Evolutionary conservation across 2,329 filamentous ascomycete genomes (phyloP).

Genomic region (Acrocalymma vagum): DNA sequence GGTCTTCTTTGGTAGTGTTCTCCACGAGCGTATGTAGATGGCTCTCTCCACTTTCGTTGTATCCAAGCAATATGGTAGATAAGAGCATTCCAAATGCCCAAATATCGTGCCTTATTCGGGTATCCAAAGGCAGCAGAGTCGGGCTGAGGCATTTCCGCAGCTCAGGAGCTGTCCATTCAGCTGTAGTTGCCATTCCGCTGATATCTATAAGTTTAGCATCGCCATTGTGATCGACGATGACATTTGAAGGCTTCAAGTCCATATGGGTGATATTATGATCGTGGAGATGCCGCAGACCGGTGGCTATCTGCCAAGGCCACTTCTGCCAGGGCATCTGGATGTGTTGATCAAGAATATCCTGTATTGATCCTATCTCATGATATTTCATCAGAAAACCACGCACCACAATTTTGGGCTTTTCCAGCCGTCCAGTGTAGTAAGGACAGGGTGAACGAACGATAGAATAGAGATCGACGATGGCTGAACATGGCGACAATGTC

Average conservation of each 20-base stretch:
- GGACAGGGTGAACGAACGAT: constrained; percentile 2
- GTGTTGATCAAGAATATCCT: not conserved
- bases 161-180: constrained; percentile 4
- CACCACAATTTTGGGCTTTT: not conserved
- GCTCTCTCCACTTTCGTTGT: too few species aligned
- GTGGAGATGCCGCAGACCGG: constrained; percentile 2
- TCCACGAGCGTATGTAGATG: too few species aligned
- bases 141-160: constrained; percentile 1
- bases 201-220: constrained; percentile 7
- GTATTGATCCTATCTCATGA: constrained; percentile 2
- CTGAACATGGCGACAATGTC: not conserved
- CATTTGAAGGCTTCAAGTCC: constrained; percentile 9
- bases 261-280: constrained; percentile 3
- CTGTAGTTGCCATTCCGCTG: constrained; percentile 4
- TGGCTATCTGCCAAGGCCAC: constrained; percentile 5
- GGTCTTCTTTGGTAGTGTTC: too few species aligned
- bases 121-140: constrained; percentile 1
- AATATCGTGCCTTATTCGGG: too few species aligned
- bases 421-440: constrained; percentile 6
- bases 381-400: constrained; percentile 8
- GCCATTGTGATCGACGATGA: constrained; percentile 1
- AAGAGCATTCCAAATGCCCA: constrained; percentile 4
- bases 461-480: constrained; percentile 3
- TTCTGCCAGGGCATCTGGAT: not conserved
- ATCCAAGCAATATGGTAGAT: too few species aligned